Conservation (phyloP, 805 yeast genomes). For the Lachancea cidri region DNA sequence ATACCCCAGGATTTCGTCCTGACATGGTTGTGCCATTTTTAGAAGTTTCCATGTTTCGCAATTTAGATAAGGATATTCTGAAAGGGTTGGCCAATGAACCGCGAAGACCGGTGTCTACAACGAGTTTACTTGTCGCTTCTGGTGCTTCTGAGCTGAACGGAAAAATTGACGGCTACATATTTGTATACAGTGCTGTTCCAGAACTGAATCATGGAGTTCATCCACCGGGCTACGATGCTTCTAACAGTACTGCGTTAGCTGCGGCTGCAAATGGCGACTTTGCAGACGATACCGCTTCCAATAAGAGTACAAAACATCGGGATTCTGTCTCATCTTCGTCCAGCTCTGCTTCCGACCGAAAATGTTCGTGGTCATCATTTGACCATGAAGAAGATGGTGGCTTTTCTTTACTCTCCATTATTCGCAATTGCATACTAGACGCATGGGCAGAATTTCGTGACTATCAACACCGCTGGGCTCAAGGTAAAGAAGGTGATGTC, state of each 20-base stretch:
- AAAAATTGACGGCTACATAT: conserved; percentile 65
- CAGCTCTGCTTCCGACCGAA: conserved; percentile 8
- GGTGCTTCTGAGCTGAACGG: conserved; percentile 79
- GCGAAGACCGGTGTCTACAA: conserved; percentile 54
- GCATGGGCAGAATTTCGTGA: conserved; percentile 68
- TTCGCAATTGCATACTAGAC: conserved; percentile 55
- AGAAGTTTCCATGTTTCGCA: conserved; percentile 63
- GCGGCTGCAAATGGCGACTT: not conserved
- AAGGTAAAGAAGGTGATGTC: conserved; percentile 63
- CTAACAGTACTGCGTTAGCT: conserved; percentile 3
- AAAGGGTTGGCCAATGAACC: conserved; percentile 61
- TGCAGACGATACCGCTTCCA: not conserved
- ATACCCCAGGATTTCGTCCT: conserved; percentile 67
- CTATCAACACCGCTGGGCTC: conserved; percentile 52
- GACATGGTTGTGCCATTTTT: conserved; percentile 68
- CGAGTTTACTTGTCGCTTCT: conserved; percentile 66
- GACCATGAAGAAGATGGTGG: conserved; percentile 24
- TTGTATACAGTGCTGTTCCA: conserved; percentile 68
- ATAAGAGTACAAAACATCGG: conserved; percentile 5
- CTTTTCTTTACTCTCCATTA: conserved; percentile 33
- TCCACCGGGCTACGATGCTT: conserved; percentile 54
- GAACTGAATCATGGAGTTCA: conserved; percentile 33
- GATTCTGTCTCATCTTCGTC: conserved; percentile 13
- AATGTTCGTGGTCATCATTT: conserved; percentile 12
- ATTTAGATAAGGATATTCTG: conserved; percentile 53